These are phyloP conservation scores for Nyssa sinensis DNA, from an alignment of 148 eudicot genomes.

Conservation along the genomic window DNA sequence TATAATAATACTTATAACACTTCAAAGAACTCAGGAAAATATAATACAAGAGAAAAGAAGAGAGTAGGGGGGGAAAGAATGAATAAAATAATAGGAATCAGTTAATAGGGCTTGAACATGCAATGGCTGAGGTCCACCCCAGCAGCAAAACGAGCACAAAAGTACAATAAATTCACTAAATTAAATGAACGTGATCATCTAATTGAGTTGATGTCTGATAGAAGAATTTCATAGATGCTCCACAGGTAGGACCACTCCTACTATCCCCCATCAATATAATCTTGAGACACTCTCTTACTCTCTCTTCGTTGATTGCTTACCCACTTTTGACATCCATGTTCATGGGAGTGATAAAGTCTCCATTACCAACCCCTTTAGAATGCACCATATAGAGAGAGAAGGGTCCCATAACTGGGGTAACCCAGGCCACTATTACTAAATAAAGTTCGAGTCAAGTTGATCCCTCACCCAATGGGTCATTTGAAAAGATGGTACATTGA, in stretches of 20 bases:
- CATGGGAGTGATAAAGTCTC: slow-evolving; percentile 35
- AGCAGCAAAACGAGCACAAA: background rate
- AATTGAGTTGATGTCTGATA: background rate
- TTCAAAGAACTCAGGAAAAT: no score
- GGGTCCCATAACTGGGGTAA: slow-evolving; percentile 30
- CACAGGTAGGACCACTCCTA: slow-evolving; percentile 2
- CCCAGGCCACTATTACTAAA: slow-evolving; percentile 5
- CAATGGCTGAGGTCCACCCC: background rate
- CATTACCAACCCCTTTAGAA: slow-evolving; percentile 28
- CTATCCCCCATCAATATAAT: slow-evolving; percentile 11
- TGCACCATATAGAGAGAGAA: slow-evolving; percentile 14
- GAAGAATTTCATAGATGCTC: slow-evolving; percentile 12
- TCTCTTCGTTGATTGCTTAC: slow-evolving; percentile 26
- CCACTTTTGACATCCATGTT: slow-evolving; percentile 30
- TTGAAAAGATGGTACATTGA: slow-evolving; percentile 12
- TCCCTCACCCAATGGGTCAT: slow-evolving; percentile 1
- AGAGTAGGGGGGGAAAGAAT: background rate
- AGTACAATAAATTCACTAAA: slow-evolving; percentile 4
- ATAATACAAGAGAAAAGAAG: no score
- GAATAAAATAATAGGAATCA: no score
- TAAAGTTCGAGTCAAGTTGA: slow-evolving; percentile 6
- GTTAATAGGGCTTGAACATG: background rate
- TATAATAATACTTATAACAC: background rate
- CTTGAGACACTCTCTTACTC: slow-evolving; percentile 20
- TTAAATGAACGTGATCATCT: background rate